Evolutionary conservation across 257 asterid genomes (phyloP), one percentile per base, ranked within the genome.

Genomic region (Marsdenia floribunda): DNA sequence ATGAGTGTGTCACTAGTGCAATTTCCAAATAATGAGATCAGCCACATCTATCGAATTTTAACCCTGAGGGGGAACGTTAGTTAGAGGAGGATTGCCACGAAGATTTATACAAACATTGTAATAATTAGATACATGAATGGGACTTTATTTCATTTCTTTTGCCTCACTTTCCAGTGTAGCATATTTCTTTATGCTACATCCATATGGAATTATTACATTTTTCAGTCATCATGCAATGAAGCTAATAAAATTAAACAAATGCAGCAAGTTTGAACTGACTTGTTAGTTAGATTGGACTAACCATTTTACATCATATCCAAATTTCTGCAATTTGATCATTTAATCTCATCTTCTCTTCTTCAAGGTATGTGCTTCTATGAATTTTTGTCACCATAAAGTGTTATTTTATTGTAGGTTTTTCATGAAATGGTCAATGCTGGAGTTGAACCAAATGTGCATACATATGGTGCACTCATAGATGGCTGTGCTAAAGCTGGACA

Each of bases 401-500:
- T 52, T 77, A 73, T 68, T 63, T 78, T 71, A 77, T 76, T 86
- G 68, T 80, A 94, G 99, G 98, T 94, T 78, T 94, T 94, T 70
- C 97, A 94, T 81, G 96, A 92, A 85, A 94, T 94, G 99, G 93
- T 94, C 67, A 94, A 88, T 86, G 96, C 93, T 85, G 97, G 97
- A 79, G 91, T 92, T 73, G 96, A 92, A 84, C 97, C 98, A 74
- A 94, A 90, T 90, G 86, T 88, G 79, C 97, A 94, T 85, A 94
- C 99, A 26, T 94, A 89, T 72, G 90, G 99, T 78, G 91, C 98
- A 78, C 96, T 94, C 77, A 94, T 94, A 80, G 96, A 92, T 88
- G 99, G 99, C 50, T 92, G 99, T 77, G 99, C 98, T 74, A 94
- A 90, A 86, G 98, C 97, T 5, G 99, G 99, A 76, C 99, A 94